phyloP scores from a whole-genome alignment of 2,329 filamentous ascomycete species.

The Clathrospora elynae region DNA sequence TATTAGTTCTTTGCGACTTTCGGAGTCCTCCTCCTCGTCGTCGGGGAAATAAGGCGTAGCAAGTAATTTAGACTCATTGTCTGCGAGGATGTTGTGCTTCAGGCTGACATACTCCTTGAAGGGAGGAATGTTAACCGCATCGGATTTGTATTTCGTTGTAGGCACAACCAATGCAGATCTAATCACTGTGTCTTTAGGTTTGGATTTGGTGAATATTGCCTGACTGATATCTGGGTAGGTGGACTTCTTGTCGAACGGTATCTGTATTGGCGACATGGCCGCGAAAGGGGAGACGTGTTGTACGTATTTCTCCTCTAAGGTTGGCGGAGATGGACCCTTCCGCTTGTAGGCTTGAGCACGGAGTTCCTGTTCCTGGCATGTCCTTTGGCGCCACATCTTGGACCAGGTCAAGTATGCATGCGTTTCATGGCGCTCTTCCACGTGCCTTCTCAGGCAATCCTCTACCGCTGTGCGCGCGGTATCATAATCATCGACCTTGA shows the following conservation, averaged over 20 bases:
- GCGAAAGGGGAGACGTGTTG: slow-evolving; percentile 33
- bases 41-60: slow-evolving; percentile 40
- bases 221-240: slow-evolving; percentile 17
- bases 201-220: slow-evolving; percentile 22
- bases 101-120: slow-evolving; percentile 53
- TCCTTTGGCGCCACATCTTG: slow-evolving; percentile 28
- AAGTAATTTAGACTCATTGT: slow-evolving; percentile 50
- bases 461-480: slow-evolving; percentile 15
- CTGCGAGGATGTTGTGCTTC: slow-evolving; percentile 49
- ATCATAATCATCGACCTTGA: slow-evolving; percentile 13
- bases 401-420: slow-evolving; percentile 25
- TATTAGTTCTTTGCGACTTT: slow-evolving; percentile 24
- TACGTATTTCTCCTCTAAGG: slow-evolving; percentile 14
- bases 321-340: neutral
- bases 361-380: slow-evolving; percentile 26
- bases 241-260: slow-evolving; percentile 8
- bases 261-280: slow-evolving; percentile 25
- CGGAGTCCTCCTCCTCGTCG: slow-evolving; percentile 30
- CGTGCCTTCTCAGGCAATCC: slow-evolving; percentile 17
- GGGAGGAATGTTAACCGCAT: slow-evolving; percentile 36
- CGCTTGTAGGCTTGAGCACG: slow-evolving; percentile 10
- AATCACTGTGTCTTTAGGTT: slow-evolving; percentile 12
- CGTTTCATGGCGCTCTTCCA: slow-evolving; percentile 17
- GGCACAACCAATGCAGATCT: slow-evolving; percentile 14
- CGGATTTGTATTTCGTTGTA: slow-evolving; percentile 24